Conservation (phyloP, 2,329 filamentous ascomycete genomes). For the Cadophora sp. region DNA sequence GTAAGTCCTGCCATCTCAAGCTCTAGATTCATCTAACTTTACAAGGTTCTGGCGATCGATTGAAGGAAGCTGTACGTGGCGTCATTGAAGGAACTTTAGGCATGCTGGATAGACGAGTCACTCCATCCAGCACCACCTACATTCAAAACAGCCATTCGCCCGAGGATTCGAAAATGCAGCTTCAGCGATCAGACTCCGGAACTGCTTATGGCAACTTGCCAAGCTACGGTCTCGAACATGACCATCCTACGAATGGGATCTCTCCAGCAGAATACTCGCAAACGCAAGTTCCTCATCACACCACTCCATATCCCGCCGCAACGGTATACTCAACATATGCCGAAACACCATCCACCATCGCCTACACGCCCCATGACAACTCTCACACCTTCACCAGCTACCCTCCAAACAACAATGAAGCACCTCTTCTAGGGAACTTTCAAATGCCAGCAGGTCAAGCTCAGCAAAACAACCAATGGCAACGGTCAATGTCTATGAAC, state of each 20-base stretch:
- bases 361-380: constrained; percentile 37
- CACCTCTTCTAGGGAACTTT: constrained; percentile 39
- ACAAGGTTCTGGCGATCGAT: constrained; percentile 53
- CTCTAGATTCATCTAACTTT: constrained; percentile 8
- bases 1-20: constrained; percentile 52
- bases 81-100: constrained; percentile 56
- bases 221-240: constrained; percentile 28
- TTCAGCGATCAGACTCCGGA: constrained; percentile 12
- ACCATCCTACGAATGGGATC: constrained; percentile 22
- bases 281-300: constrained; percentile 35
- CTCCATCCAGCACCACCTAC: constrained; percentile 48
- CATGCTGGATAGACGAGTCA: constrained; percentile 49
- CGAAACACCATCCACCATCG: constrained; percentile 31
- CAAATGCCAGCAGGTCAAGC: constrained; percentile 43
- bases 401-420: constrained; percentile 27
- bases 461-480: constrained; percentile 40
- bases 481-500: constrained; percentile 26
- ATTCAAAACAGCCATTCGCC: background rate
- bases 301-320: constrained; percentile 42
- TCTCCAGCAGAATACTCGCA: constrained; percentile 26
- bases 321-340: constrained; percentile 43
- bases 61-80: constrained; percentile 54
- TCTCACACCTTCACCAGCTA: constrained; percentile 31
- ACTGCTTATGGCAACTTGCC: constrained; percentile 19
- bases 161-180: constrained; percentile 24